Conservation (phyloP, 305 asterid genomes). For the Fraxinus latifolia region DNA sequence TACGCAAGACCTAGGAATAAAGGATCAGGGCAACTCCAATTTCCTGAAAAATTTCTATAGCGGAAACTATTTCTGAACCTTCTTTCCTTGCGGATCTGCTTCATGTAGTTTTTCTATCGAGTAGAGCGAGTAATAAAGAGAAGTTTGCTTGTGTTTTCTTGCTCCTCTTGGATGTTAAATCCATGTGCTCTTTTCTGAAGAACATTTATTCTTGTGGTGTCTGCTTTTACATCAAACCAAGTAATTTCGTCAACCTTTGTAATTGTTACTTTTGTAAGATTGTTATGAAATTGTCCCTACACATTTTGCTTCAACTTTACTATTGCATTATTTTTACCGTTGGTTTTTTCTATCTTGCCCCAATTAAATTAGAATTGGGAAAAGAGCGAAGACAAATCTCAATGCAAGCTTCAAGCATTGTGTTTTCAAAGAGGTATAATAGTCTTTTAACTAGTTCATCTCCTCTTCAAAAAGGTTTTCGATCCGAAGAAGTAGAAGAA, state of each 20-base stretch:
- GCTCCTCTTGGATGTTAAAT: slow-evolving; percentile 13
- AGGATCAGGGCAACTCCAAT: slow-evolving; percentile 57
- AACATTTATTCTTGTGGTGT: not conserved
- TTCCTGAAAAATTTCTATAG: slow-evolving; percentile 72
- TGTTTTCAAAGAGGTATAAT: not conserved
- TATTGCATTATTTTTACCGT: no score
- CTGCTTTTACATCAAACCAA: not conserved
- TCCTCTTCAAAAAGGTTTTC: not conserved
- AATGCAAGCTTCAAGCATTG: not conserved
- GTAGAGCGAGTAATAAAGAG: slow-evolving; percentile 30
- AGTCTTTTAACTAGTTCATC: not conserved
- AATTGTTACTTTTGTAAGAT: not conserved
- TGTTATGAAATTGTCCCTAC: not conserved
- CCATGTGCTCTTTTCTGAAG: not conserved
- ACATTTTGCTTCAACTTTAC: not conserved
- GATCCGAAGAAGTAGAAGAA: not conserved
- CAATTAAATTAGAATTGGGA: not conserved
- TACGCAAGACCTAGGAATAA: slow-evolving; percentile 38
- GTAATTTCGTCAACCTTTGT: not conserved
- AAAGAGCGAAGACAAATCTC: not conserved
- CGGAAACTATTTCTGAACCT: slow-evolving; percentile 64
- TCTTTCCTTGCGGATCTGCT: slow-evolving; percentile 21
- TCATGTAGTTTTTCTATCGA: slow-evolving; percentile 21
- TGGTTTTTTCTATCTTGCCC: not conserved
- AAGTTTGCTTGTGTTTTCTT: slow-evolving; percentile 23